A percentile compares a stretch with the other conserved stretches of the same genome.
Conservation (phyloP, 352 stramenopile species). For the Thalassiosira pacifica region DNA sequence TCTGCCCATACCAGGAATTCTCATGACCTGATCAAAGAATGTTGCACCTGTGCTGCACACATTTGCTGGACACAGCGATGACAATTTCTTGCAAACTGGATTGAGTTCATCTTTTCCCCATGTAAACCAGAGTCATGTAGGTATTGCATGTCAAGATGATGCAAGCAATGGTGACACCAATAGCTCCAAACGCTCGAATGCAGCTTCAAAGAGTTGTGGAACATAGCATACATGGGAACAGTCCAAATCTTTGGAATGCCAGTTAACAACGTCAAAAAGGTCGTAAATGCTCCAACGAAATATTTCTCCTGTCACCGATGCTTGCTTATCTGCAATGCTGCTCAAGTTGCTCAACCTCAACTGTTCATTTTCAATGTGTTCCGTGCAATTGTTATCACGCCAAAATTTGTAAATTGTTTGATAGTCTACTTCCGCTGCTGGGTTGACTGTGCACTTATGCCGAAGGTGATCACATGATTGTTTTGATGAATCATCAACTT, state of each 20-base stretch:
- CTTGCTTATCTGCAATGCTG: no score
- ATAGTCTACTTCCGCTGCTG: constrained; percentile 14
- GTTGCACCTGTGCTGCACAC: no score
- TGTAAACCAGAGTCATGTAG: no score
- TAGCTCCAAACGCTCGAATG: constrained; percentile 44
- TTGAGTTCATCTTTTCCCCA: no score
- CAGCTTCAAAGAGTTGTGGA: constrained; percentile 34
- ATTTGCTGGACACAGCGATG: no score
- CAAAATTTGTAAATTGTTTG: constrained; percentile 52
- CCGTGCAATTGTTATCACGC: constrained; percentile 41
- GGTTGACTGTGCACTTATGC: constrained; percentile 26
- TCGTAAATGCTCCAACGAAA: constrained; percentile 42
- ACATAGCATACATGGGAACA: constrained; percentile 48
- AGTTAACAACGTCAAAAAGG: constrained; percentile 25
- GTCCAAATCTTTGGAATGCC: constrained; percentile 38
- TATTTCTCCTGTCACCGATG: constrained; percentile 33
- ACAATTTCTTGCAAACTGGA: no score
- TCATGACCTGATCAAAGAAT: no score
- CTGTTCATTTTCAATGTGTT: constrained; percentile 31
- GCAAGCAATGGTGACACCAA: constrained; percentile 31
- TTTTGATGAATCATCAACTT: background rate
- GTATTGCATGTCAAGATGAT: constrained; percentile 5
- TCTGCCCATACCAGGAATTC: no score
- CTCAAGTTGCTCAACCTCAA: no score
- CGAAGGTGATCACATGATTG: constrained; percentile 12